phyloP scores from a whole-genome alignment of 208 protist genomes.

The Wallacemonas sp. region DNA sequence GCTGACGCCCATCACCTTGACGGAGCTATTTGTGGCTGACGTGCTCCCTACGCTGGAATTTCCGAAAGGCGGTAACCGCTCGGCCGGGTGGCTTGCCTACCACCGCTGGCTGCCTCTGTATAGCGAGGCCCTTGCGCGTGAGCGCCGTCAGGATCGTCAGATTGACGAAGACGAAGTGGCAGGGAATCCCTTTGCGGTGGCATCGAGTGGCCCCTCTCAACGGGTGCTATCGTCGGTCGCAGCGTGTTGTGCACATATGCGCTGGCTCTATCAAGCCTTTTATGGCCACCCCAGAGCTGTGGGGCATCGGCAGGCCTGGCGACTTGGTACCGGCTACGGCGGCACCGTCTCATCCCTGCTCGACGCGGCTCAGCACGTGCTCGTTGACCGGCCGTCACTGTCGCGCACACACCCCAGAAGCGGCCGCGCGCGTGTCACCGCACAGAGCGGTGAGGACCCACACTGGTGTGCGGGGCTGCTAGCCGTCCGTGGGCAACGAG shows the following conservation, averaged over 20 bases:
- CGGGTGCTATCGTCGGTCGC: too few species aligned
- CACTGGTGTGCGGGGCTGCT: constrained; percentile 19
- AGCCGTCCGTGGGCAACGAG: constrained; percentile 25
- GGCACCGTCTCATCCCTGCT: constrained; percentile 16
- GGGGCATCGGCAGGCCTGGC: constrained; percentile 24
- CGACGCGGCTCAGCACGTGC: constrained; percentile 21
- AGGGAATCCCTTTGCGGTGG: background rate
- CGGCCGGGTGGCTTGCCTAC: constrained; percentile 38
- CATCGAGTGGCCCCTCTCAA: background rate
- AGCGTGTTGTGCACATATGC: constrained; percentile 6
- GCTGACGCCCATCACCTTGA: constrained; percentile 13
- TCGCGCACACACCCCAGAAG: too few species aligned
- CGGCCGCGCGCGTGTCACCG: too few species aligned
- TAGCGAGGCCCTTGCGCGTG: background rate
- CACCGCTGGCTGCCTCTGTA: constrained; percentile 4
- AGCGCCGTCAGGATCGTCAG: background rate
- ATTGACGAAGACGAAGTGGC: background rate
- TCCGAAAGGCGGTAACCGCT: constrained; percentile 22
- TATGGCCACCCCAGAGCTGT: constrained; percentile 10
- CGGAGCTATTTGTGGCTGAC: constrained; percentile 31
- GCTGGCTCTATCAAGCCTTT: constrained; percentile 4
- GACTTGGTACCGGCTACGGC: constrained; percentile 31
- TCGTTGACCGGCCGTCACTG: constrained; percentile 9
- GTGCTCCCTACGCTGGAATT: constrained; percentile 34
- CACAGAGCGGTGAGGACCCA: background rate